Percentiles rank a stretch among this genome's conserved stretches.
phyloP scores from a whole-genome alignment of 371 early-diverging fungal species.

The Thermomucor indicae-seudaticae region DNA sequence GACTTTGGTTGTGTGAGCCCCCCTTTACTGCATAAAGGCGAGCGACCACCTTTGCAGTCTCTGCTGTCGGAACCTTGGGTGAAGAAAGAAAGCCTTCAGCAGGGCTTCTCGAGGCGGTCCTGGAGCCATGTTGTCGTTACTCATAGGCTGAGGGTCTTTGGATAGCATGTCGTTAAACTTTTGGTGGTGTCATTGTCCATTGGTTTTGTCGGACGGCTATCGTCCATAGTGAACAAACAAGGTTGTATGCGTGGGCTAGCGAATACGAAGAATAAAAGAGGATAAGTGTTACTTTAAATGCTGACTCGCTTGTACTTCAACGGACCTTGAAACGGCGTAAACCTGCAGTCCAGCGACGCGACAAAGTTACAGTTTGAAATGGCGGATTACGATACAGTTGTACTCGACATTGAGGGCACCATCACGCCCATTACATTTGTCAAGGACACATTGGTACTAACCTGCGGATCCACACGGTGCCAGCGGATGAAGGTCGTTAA shows the following conservation, averaged over 20 bases:
- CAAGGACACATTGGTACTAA: constrained; percentile 69
- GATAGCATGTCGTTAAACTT: not conserved
- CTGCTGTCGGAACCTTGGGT: constrained; percentile 49
- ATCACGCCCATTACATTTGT: constrained; percentile 97
- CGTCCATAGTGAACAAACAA: too few species aligned
- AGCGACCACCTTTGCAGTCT: constrained; percentile 52
- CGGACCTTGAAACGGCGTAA: too few species aligned
- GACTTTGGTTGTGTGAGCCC: constrained; percentile 49
- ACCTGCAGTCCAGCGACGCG: too few species aligned
- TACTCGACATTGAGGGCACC: constrained; percentile 94
- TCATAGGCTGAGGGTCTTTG: not conserved
- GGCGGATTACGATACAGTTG: constrained; percentile 46
- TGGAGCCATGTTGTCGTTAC: not conserved
- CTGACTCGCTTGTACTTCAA: too few species aligned
- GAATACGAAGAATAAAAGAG: not conserved
- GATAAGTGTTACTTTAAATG: too few species aligned
- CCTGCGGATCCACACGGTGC: not conserved
- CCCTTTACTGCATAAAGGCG: constrained; percentile 58
- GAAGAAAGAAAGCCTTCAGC: constrained; percentile 56
- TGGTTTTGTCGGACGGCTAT: too few species aligned
- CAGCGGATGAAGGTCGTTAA: not conserved
- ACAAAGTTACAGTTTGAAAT: too few species aligned
- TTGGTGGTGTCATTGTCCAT: not conserved
- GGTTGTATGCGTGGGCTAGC: too few species aligned
- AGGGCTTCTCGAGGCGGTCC: constrained; percentile 44